These are phyloP conservation scores for Sugiyamaella japonica DNA, from an alignment of 1,139 yeast genomes.

Conservation along the genomic window DNA sequence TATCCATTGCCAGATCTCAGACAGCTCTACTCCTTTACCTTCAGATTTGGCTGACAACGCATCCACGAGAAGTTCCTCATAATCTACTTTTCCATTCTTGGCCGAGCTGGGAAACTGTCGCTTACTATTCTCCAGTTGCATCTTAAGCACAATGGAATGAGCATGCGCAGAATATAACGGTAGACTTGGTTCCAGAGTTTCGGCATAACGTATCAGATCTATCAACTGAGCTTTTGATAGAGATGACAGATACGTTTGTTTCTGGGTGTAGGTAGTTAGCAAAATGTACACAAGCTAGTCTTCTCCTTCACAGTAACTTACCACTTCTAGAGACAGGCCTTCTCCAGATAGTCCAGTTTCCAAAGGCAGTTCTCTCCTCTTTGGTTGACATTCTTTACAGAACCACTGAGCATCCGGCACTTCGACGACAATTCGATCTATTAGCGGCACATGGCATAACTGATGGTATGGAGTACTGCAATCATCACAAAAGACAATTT, in stretches of 20 bases:
- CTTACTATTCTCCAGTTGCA: constrained; percentile 41
- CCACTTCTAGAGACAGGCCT: constrained; percentile 40
- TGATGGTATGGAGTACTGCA: constrained; percentile 47
- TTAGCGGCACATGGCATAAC: constrained; percentile 46
- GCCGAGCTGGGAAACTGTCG: constrained; percentile 30
- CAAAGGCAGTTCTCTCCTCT: constrained; percentile 41
- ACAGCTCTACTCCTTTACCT: constrained; percentile 40
- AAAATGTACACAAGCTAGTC: background rate
- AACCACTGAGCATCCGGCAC: constrained; percentile 49
- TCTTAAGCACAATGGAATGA: constrained; percentile 38
- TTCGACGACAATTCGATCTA: constrained; percentile 45
- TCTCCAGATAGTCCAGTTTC: constrained; percentile 45
- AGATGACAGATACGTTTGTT: constrained; percentile 44
- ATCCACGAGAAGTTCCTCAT: constrained; percentile 41
- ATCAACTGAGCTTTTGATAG: constrained; percentile 45
- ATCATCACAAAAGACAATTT: constrained; percentile 47
- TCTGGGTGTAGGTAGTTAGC: constrained; percentile 23
- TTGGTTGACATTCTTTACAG: constrained; percentile 44
- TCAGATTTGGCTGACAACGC: constrained; percentile 39
- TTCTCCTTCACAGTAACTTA: constrained; percentile 15
- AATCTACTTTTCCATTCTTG: constrained; percentile 32
- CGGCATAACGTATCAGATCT: constrained; percentile 43
- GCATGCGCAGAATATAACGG: constrained; percentile 43
- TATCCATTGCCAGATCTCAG: constrained; percentile 41
- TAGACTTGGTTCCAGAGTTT: constrained; percentile 40